Base-by-base conservation (phyloP, 495 filamentous ascomycete genomes). In the Geoglossum glabrum region DNA sequence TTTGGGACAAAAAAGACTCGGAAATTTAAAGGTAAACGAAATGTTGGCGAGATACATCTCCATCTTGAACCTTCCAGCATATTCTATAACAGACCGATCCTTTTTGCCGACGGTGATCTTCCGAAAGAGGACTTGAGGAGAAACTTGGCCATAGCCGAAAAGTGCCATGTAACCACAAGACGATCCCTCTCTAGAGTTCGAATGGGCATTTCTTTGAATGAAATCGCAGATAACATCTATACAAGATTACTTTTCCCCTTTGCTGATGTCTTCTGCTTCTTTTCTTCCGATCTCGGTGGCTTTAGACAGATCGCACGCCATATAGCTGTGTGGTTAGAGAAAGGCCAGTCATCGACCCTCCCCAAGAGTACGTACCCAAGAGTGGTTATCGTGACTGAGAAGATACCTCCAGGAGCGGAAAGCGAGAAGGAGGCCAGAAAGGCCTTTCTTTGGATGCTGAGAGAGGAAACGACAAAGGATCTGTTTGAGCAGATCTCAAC, bases 241-340 rank as follows among this genome's bases (percentile, higher is more conserved):
- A 49, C 40, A 52, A 40, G 50, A 27, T 57, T 64, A 8, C 47
- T 64, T 28, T 57, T 50, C 27, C 57, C 61, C 33, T 63, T 63
- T 50, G 57, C 34, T 11, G 60, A 64, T 57, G 57, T 60, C 9
- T 55, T 64, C 54, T 65, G 47, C 55, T 60, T 61, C 54, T 65
- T 64, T 38, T 57, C 54, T 43, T 47, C 52, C 45, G 54, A 65
- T 55, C n/a, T 64, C 45, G 57, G 57, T 57, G 54, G 57, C 13
- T 57, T 65, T 57, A 61, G 46, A 60, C 45, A 4, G 58, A 51
- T 64, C 33, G 57, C 36, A 25, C 45, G 49, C 52, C 36, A 60
- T 23, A n/a, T 65, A 47, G 57, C 57, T 31, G 21, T 50, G 28
- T 65, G 57, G 55, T 47, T 65, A 54, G 47, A 58, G 34, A 56